A percentile compares a stretch with the other conserved stretches of the same genome.
Evolutionary conservation across 1,139 yeast genomes (phyloP).

Genomic region (Yueomyces sp.): DNA sequence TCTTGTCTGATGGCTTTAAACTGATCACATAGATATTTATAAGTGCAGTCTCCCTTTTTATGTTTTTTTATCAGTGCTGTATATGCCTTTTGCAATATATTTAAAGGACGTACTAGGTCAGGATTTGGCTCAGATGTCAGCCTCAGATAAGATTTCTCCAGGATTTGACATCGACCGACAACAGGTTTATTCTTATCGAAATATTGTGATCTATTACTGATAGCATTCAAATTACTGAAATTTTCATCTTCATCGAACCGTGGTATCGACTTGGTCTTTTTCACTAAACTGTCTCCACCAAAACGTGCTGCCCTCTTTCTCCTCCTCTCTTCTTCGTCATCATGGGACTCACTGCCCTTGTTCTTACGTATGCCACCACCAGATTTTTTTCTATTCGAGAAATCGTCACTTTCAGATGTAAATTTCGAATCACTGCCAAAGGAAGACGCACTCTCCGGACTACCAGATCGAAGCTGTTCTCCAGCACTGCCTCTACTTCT

Average conservation of each 20-base stretch:
- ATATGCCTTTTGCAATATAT: conserved; percentile 46
- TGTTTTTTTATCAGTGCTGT: conserved; percentile 44
- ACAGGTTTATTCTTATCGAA: conserved; percentile 29
- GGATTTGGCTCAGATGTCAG: conserved; percentile 92
- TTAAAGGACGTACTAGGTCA: conserved; percentile 60
- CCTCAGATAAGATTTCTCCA: conserved; percentile 73
- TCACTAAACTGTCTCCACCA: conserved; percentile 2
- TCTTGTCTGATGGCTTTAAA: conserved; percentile 88
- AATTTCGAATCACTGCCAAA: too few relatives aligned
- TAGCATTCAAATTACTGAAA: conserved; percentile 21
- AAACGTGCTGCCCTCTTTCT: conserved; percentile 21
- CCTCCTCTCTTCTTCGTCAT: conserved; percentile 12
- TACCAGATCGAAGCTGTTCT: too few relatives aligned
- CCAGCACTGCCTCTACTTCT: too few relatives aligned
- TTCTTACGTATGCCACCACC: conserved; percentile 16
- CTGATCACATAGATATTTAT: conserved; percentile 77
- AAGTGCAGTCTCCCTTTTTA: conserved; percentile 37
- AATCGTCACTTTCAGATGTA: too few relatives aligned
- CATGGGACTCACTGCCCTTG: conserved; percentile 14
- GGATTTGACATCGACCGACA: conserved; percentile 48
- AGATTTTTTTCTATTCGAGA: too few relatives aligned
- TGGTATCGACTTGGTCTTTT: conserved; percentile 3
- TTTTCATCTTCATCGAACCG: conserved; percentile 17
- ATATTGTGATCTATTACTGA: conserved; percentile 19
- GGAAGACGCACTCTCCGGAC: too few relatives aligned